A percentile compares a stretch with the other conserved stretches of the same genome.
Evolutionary conservation across 2,329 filamentous ascomycete genomes (phyloP).

Genomic region (Microthyrium microscopicum): DNA sequence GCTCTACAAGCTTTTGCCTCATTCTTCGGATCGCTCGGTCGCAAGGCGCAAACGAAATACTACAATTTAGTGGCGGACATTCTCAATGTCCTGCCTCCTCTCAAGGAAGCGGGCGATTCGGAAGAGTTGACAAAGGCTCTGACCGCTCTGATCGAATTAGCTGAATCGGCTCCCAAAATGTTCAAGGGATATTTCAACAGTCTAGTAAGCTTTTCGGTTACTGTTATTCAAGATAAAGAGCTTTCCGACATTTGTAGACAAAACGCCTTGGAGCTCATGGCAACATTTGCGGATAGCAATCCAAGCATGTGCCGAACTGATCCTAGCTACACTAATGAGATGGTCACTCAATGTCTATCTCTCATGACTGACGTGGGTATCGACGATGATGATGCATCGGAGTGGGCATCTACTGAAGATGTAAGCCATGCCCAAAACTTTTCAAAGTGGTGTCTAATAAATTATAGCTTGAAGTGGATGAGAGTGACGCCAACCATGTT

Average conservation of each 20-base stretch:
- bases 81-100: conserved; percentile 81
- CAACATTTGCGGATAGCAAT: conserved; percentile 89
- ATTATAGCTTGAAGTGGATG: conserved; percentile 62
- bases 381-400: conserved; percentile 85
- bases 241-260: conserved; percentile 78
- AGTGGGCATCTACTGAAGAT: conserved; percentile 89
- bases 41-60: conserved; percentile 80
- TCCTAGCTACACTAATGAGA: conserved; percentile 75
- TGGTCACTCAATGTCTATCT: conserved; percentile 96
- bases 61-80: conserved; percentile 76
- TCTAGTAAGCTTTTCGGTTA: conserved; percentile 81
- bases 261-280: conserved; percentile 92
- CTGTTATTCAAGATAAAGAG: conserved; percentile 91
- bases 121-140: conserved; percentile 84
- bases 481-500: conserved; percentile 94
- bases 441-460: background rate
- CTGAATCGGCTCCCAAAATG: conserved; percentile 91
- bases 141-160: conserved; percentile 80
- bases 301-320: conserved; percentile 94
- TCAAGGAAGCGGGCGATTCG: conserved; percentile 81
- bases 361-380: conserved; percentile 93
- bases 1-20: conserved; percentile 94
- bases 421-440: conserved; percentile 30
- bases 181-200: conserved; percentile 91
- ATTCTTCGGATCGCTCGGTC: conserved; percentile 82